Evolutionary conservation across 208 protist genomes (phyloP).

Genomic region (Trichomonas tenax): DNA sequence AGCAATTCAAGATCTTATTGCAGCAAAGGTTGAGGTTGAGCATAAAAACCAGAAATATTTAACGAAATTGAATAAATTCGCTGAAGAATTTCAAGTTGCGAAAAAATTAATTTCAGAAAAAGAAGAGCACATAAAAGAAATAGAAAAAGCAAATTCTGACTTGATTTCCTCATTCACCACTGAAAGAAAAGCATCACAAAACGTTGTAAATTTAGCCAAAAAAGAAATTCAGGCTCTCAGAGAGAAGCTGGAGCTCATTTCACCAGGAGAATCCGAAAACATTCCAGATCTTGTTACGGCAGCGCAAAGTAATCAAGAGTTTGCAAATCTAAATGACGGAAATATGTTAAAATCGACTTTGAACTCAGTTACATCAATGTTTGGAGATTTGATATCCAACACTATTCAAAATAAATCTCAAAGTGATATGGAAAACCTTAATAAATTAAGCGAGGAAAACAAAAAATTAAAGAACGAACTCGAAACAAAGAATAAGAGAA

Average conservation of each 20-base stretch:
- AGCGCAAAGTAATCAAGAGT: neutral
- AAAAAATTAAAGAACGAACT: neutral
- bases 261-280: neutral
- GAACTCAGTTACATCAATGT: neutral
- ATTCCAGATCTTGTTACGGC: neutral
- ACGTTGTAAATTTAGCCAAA: neutral
- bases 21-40: neutral
- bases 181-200: neutral
- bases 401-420: neutral
- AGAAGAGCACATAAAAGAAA: neutral
- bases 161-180: neutral
- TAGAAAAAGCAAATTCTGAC: neutral
- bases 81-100: neutral
- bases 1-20: neutral
- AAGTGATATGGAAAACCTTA: neutral
- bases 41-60: neutral
- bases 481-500: neutral
- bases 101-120: neutral
- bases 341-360: neutral
- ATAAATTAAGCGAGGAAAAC: neutral
- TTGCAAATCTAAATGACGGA: neutral
- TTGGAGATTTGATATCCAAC: neutral
- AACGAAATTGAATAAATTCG: neutral
- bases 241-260: neutral
- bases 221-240: neutral